Conservation (phyloP, 2,329 filamentous ascomycete genomes). For the Aspergillus tamarii region DNA sequence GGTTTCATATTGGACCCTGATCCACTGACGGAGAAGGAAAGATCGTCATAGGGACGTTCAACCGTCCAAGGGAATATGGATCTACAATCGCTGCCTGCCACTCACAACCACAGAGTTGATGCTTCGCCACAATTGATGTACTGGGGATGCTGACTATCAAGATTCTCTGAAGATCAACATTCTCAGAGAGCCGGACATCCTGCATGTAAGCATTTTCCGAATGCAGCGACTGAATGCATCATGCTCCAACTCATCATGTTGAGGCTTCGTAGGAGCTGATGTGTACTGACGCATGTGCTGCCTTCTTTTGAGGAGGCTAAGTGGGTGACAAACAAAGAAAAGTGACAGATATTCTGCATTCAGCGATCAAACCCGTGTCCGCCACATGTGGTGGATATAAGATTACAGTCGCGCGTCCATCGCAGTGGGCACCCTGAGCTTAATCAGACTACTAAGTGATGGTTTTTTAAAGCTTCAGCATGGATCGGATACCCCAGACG, state of each 20-base stretch:
- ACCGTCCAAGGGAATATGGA: background rate
- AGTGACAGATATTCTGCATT: background rate
- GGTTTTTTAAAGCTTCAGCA: background rate
- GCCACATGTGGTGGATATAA: background rate
- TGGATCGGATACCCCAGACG: background rate
- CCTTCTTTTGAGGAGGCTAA: background rate
- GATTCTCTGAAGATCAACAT: constrained; percentile 7
- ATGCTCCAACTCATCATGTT: background rate
- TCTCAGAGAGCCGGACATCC: background rate
- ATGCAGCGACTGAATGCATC: constrained; percentile 4
- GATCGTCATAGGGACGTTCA: constrained; percentile 7
- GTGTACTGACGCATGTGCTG: background rate
- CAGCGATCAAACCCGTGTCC: background rate
- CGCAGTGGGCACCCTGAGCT: background rate
- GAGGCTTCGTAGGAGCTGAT: background rate
- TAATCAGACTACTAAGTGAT: background rate
- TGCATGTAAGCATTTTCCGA: constrained; percentile 3
- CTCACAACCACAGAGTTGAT: background rate
- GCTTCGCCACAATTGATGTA: constrained; percentile 8
- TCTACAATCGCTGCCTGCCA: constrained; percentile 3
- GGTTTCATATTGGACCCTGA: constrained; percentile 12
- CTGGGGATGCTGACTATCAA: background rate
- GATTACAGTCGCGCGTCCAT: background rate
- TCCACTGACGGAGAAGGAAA: constrained; percentile 13
- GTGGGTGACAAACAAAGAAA: too few species aligned